Evolutionary conservation across 169 alveolate genomes (phyloP), one percentile per base, ranked within the genome.

Genomic region (Eimeria zaria): DNA sequence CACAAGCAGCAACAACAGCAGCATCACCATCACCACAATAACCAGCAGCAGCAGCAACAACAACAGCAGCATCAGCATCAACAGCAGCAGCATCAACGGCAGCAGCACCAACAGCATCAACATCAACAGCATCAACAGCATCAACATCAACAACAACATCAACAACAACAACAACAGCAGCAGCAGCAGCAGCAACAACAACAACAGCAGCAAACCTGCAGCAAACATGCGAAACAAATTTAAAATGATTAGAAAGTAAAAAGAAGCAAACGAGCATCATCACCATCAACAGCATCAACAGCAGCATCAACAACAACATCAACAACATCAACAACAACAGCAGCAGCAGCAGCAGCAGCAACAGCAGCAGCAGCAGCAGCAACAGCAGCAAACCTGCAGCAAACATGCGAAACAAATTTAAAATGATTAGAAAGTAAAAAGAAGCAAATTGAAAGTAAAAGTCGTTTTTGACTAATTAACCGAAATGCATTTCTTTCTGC

Each of bases 361-460:
- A 81, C 93, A 85, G 81, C 93, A 85, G 51, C 64, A 36, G 62
- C 80, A 55, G 74, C 73, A 55, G 74, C 48, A n/a, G 93, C 93
- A 85, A 9, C 55, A 39, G 93, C 81, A 85, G 93, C 81, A 62
- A 7, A 18, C 3, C 8, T 16, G 58, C 81, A 46, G 53, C 51
- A 85, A 58, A 85, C 4, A 55, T 33, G n/a, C n/a, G n/a, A n/a
- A n/a, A n/a, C n/a, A n/a, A n/a, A n/a, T n/a, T n/a, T n/a, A n/a
- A n/a, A n/a, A n/a, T n/a, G n/a, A n/a, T n/a, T n/a, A n/a, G n/a
- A n/a, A n/a, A n/a, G n/a, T n/a, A n/a, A n/a, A n/a, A n/a, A n/a
- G n/a, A n/a, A n/a, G n/a, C n/a, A n/a, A n/a, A n/a, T n/a, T n/a
- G n/a, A n/a, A n/a, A n/a, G n/a, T n/a, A n/a, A n/a, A n/a, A n/a